Conservation (phyloP, 2,329 filamentous ascomycete species). For the Tolypocladium endophyticum region DNA sequence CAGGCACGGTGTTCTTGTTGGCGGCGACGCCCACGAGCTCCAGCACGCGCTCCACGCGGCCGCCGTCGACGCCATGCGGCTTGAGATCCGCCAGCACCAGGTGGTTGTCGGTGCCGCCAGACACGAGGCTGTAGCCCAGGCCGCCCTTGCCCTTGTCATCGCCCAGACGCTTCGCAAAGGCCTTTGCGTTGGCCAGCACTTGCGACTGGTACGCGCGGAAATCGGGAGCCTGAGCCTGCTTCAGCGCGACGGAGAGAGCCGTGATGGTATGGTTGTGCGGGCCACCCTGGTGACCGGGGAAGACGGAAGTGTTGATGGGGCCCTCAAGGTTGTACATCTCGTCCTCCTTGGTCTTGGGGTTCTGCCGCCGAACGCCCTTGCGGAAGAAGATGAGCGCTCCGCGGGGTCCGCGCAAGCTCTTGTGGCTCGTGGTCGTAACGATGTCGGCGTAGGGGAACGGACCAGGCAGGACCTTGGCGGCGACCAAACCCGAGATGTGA, state of each 20-base stretch:
- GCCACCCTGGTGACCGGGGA: slow-evolving; percentile 95
- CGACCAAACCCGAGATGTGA: slow-evolving; percentile 89
- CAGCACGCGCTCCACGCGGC: slow-evolving; percentile 78
- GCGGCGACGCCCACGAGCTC: slow-evolving; percentile 92
- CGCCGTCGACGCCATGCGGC: slow-evolving; percentile 76
- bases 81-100: slow-evolving; percentile 89
- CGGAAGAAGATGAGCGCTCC: slow-evolving; percentile 99
- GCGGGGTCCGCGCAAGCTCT: slow-evolving; percentile 87
- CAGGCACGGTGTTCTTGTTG: slow-evolving; percentile 98
- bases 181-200: slow-evolving; percentile 83
- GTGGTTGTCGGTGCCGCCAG: slow-evolving; percentile 94
- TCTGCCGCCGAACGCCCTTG: slow-evolving; percentile 74
- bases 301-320: slow-evolving; percentile 93
- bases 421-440: slow-evolving; percentile 96
- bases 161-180: slow-evolving; percentile 61
- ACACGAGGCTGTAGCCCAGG: slow-evolving; percentile 80
- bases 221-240: slow-evolving; percentile 81
- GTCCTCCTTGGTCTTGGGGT: slow-evolving; percentile 78
- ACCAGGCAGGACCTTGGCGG: slow-evolving; percentile 80
- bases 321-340: slow-evolving; percentile 82
- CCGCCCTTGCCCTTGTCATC: slow-evolving; percentile 63
- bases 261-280: slow-evolving; percentile 99
- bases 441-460: slow-evolving; percentile 88
- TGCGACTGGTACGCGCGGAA: slow-evolving; percentile 90
- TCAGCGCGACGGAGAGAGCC: slow-evolving; percentile 83